Conservation (phyloP, 2,329 filamentous ascomycete species). For the Ascochyta pisi region DNA sequence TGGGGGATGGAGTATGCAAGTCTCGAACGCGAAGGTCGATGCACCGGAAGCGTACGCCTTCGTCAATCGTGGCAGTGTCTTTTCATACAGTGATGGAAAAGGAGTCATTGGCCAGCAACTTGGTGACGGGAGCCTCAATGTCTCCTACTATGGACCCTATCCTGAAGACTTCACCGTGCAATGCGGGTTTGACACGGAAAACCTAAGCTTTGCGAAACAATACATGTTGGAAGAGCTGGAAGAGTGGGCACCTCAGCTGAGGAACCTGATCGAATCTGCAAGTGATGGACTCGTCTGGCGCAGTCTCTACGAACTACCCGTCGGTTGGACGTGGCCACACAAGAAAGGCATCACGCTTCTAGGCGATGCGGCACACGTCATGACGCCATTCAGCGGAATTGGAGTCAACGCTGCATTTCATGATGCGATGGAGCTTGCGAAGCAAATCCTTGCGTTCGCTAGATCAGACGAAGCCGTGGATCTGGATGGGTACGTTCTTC, state of each 20-base stretch:
- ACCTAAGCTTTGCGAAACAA: slow-evolving; percentile 25
- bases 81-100: slow-evolving; percentile 39
- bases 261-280: slow-evolving; percentile 32
- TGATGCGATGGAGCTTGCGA: slow-evolving; percentile 45
- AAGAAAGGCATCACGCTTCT: slow-evolving; percentile 49
- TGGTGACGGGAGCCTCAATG: slow-evolving; percentile 42
- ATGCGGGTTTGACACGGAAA: slow-evolving; percentile 28
- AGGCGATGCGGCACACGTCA: slow-evolving; percentile 52
- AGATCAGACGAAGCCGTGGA: slow-evolving; percentile 5
- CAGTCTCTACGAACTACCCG: slow-evolving; percentile 50
- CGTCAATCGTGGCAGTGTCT: slow-evolving; percentile 46
- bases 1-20: slow-evolving; percentile 40
- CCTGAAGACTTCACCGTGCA: slow-evolving; percentile 34
- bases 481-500: slow-evolving; percentile 36
- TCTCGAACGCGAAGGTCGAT: slow-evolving; percentile 33
- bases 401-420: slow-evolving; percentile 50
- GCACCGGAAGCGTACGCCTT: slow-evolving; percentile 41
- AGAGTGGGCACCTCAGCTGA: slow-evolving; percentile 42
- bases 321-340: slow-evolving; percentile 49
- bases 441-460: slow-evolving; percentile 40
- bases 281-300: slow-evolving; percentile 30
- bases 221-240: slow-evolving; percentile 31
- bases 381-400: slow-evolving; percentile 48
- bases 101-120: slow-evolving; percentile 40
- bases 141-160: slow-evolving; percentile 30